Evolutionary conservation across 108 stramenopile species (phyloP), one percentile per base, ranked within the genome.

Genomic region (Discostella pseudostelligera): DNA sequence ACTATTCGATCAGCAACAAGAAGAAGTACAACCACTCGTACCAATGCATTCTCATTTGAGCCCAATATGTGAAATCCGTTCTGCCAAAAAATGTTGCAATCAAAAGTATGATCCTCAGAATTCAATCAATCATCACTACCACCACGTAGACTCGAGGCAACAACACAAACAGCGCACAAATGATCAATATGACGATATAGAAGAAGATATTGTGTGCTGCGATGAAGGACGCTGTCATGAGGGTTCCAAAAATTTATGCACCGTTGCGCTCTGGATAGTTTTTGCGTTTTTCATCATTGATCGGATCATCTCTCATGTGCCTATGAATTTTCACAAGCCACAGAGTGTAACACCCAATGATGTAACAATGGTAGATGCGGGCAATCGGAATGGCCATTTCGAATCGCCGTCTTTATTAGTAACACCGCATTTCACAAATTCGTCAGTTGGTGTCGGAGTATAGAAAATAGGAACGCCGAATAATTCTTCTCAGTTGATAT

Each of bases 161-260:
- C 29, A 6, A 35, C 29, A 35, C 19, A n/a, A 19, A 32, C 29
- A 56, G 14, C 37, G n/a, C 16, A 10, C 35, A 26, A 2, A 35
- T 56, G 35, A 17, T 16, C 55, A 56, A 39, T 8, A 29, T 6
- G 68, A 64, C 3, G 56, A 64, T 8, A 67, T 69, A 13, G 75
- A 76, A 26, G 67, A 65, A 9, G 61, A 77, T 49, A 62, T 56
- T 12, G 49, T 42, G 6, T 69, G 76, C 49, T 77, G 76, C 13
- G 68, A 76, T 32, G 59, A 26, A 21, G 17, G 59, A 13, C 59
- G 39, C 36, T 60, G 63, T 20, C 61, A 59, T 25, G 76, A 69
- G 42, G 76, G 76, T 13, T 57, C 62, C 24, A 77, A 77, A 29
- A 77, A 77, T 46, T 28, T 69, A 45, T 77, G 76, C 42, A 77